Percentiles rank a stretch among this genome's conserved stretches.
These are phyloP conservation scores for Penicillium paxilli DNA, from an alignment of 495 filamentous ascomycete species.

Conservation along the genomic window DNA sequence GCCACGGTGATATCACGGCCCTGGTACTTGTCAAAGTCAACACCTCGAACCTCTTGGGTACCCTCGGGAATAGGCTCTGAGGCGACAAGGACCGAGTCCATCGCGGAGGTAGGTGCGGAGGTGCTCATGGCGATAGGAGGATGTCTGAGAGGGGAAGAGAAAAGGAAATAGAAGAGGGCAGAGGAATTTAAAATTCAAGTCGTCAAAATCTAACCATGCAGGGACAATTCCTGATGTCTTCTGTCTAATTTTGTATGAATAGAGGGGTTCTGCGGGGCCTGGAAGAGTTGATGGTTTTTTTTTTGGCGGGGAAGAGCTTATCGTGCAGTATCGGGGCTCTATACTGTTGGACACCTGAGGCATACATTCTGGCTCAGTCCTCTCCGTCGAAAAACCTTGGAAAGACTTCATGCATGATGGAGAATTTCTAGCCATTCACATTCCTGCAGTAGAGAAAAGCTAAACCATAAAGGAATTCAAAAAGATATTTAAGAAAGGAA, in stretches of 20 bases:
- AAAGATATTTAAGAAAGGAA: background rate
- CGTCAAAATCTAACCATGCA: background rate
- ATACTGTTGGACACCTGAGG: background rate
- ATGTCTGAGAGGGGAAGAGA: background rate
- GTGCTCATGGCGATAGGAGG: constrained; percentile 14
- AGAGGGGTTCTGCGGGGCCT: background rate
- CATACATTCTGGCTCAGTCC: background rate
- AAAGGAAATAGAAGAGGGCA: background rate
- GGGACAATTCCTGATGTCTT: background rate
- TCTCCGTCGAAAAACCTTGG: too few relatives aligned
- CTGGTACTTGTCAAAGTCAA: constrained; percentile 84
- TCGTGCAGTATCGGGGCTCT: background rate
- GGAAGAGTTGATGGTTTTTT: background rate
- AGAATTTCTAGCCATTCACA: background rate
- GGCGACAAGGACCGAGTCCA: constrained; percentile 82
- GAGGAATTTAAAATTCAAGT: background rate
- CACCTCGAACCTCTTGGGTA: constrained; percentile 72
- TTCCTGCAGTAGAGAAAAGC: too few relatives aligned
- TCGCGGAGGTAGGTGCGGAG: constrained; percentile 58
- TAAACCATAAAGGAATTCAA: background rate
- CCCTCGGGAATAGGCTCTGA: constrained; percentile 79
- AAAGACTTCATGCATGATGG: background rate
- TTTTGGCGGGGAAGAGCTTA: background rate
- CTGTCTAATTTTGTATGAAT: background rate
- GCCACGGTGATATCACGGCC: constrained; percentile 76